These are phyloP conservation scores for Gyrodon lividus DNA, from an alignment of 768 basidiomycete genomes.

Conservation along the genomic window DNA sequence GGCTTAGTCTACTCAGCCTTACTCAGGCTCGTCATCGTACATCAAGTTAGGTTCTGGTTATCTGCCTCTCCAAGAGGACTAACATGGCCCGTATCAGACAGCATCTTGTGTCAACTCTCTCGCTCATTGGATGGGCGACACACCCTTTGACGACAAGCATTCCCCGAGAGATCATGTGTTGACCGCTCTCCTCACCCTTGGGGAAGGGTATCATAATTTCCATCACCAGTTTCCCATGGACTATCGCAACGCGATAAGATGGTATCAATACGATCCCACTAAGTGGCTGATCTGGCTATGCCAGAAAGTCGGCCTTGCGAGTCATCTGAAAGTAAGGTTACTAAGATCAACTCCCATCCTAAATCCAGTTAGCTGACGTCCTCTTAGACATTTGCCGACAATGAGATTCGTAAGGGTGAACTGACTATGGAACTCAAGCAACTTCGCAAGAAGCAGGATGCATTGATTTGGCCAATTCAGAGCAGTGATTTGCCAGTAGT, in stretches of 20 bases:
- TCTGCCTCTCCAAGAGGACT: background rate
- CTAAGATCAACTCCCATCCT: conserved; percentile 19
- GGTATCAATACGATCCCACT: conserved; percentile 92
- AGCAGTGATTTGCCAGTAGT: conserved; percentile 73
- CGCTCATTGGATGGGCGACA: conserved; percentile 56
- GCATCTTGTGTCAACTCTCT: conserved; percentile 61
- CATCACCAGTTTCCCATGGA: conserved; percentile 61
- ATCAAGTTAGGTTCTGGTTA: conserved; percentile 42
- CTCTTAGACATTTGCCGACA: conserved; percentile 38
- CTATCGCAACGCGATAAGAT: conserved; percentile 53
- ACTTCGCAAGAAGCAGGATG: conserved; percentile 68
- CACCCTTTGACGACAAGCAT: conserved; percentile 56
- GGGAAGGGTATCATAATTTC: conserved; percentile 87
- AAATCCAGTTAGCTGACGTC: background rate
- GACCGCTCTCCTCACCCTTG: conserved; percentile 56
- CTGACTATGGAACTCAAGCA: conserved; percentile 65
- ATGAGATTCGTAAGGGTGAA: conserved; percentile 48
- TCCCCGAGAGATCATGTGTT: conserved; percentile 49
- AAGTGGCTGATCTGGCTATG: conserved; percentile 85
- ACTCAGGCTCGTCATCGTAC: conserved; percentile 46
- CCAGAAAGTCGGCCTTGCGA: conserved; percentile 61
- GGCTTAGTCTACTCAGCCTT: conserved; percentile 36
- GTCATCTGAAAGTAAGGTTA: conserved; percentile 58
- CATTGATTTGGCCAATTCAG: conserved; percentile 69
- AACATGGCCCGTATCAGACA: conserved; percentile 29